Evolutionary conservation across 192 early-diverging fungal species (phyloP).

Genomic region (Coemansia sp.): DNA sequence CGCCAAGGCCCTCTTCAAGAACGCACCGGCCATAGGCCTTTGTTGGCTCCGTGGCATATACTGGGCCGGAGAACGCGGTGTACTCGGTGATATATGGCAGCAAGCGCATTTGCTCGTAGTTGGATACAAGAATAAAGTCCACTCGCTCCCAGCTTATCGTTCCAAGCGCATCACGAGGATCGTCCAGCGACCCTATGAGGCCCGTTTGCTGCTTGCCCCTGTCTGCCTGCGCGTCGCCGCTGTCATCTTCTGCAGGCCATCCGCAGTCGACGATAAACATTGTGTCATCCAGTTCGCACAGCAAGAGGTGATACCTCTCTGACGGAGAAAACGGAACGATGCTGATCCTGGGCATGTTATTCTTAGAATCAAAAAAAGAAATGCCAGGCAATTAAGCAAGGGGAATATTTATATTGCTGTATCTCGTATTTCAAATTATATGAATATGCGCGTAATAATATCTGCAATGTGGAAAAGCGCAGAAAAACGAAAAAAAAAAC

Average conservation of each 20-base stretch:
- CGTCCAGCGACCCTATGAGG: slow-evolving; percentile 5
- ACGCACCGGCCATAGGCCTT: slow-evolving; percentile 66
- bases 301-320: slow-evolving; percentile 42
- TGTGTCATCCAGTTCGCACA: slow-evolving; percentile 53
- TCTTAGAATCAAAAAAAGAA: not conserved
- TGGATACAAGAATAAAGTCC: slow-evolving; percentile 73
- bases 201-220: slow-evolving; percentile 14
- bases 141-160: slow-evolving; percentile 64
- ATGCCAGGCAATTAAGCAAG: too few relatives aligned
- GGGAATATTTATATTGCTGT: too few relatives aligned
- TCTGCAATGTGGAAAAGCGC: too few relatives aligned
- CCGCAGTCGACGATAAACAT: slow-evolving; percentile 54
- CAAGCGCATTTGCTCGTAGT: slow-evolving; percentile 69
- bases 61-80: slow-evolving; percentile 68
- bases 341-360: slow-evolving; percentile 48
- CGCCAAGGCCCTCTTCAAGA: slow-evolving; percentile 32
- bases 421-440: too few relatives aligned
- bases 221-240: slow-evolving; percentile 4
- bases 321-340: slow-evolving; percentile 44
- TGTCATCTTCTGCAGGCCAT: slow-evolving; percentile 30
- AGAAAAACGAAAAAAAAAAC: too few relatives aligned
- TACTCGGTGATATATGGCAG: slow-evolving; percentile 83
- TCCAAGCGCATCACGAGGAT: slow-evolving; percentile 39
- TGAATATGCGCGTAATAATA: too few relatives aligned
- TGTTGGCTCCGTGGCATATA: slow-evolving; percentile 79